phyloP scores from a whole-genome alignment of 2,329 filamentous ascomycete species.

The Thermoascus crustaceus region DNA sequence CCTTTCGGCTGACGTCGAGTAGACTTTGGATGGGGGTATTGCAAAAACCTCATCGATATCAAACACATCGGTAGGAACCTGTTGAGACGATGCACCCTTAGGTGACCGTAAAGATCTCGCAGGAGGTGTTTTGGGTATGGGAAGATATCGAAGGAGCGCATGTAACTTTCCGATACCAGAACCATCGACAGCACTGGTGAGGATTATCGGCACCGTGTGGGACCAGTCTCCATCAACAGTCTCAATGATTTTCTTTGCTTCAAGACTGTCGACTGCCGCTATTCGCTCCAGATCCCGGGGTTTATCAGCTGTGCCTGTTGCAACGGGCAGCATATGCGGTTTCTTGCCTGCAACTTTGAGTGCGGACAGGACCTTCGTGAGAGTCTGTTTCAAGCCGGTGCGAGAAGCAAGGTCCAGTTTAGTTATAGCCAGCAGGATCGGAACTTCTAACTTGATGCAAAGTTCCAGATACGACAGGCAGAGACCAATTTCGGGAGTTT shows the following conservation, averaged over 20 bases:
- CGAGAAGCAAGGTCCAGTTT: slow-evolving; percentile 84
- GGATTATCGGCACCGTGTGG: slow-evolving; percentile 67
- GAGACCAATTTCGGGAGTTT: slow-evolving; percentile 55
- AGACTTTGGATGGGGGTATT: slow-evolving; percentile 56
- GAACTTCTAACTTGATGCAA: slow-evolving; percentile 70
- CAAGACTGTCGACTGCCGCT: slow-evolving; percentile 47
- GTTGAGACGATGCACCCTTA: slow-evolving; percentile 15
- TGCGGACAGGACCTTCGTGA: slow-evolving; percentile 65
- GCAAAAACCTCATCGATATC: slow-evolving; percentile 88
- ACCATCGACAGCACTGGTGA: slow-evolving; percentile 81
- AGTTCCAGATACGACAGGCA: slow-evolving; percentile 74
- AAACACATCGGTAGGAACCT: slow-evolving; percentile 61
- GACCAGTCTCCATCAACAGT: slow-evolving; percentile 28
- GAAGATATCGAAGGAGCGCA: slow-evolving; percentile 68
- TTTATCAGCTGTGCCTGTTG: slow-evolving; percentile 41
- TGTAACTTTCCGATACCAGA: slow-evolving; percentile 74
- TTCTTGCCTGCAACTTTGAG: slow-evolving; percentile 68
- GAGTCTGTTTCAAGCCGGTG: slow-evolving; percentile 56
- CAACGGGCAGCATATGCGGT: slow-evolving; percentile 58
- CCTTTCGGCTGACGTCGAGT: slow-evolving; percentile 32
- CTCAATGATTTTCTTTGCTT: slow-evolving; percentile 50
- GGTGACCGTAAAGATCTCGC: slow-evolving; percentile 15
- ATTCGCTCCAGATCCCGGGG: slow-evolving; percentile 49
- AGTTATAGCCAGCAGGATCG: slow-evolving; percentile 75
- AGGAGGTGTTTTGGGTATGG: slow-evolving; percentile 48